Evolutionary conservation across 441 rosid genomes (phyloP).

Genomic region (Theobroma grandiflorum): DNA sequence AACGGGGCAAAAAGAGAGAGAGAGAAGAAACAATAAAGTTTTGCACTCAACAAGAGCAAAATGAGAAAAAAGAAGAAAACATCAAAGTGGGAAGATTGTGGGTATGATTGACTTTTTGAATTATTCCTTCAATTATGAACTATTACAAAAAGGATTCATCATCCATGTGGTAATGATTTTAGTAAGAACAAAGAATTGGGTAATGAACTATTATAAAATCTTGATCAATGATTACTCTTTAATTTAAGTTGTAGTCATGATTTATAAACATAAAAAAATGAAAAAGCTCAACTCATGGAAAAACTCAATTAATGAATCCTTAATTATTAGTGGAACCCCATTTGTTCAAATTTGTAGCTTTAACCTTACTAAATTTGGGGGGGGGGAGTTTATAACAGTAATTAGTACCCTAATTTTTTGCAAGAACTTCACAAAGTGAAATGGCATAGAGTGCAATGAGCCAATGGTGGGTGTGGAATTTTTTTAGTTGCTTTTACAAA

Average conservation of each 20-base stretch:
- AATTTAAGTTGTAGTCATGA: neutral
- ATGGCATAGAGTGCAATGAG: neutral
- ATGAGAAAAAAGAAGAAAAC: neutral
- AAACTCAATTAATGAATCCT: neutral
- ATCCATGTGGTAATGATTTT: neutral
- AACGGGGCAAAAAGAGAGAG: neutral
- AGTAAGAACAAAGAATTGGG: neutral
- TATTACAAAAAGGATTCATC: neutral
- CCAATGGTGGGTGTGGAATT: neutral
- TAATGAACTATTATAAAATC: neutral
- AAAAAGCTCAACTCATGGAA: neutral
- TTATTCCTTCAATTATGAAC: neutral
- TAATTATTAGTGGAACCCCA: neutral
- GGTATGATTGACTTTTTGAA: neutral
- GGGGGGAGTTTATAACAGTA: neutral
- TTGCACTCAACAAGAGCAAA: neutral
- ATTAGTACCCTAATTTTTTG: neutral
- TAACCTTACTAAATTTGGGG: neutral
- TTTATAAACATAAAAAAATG: neutral
- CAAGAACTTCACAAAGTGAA: neutral
- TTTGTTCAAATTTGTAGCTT: neutral
- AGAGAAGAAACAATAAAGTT: neutral
- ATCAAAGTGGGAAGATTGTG: conserved; percentile 3
- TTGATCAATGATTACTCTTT: neutral
- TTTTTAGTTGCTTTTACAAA: conserved; percentile 5